phyloP scores from a whole-genome alignment of 163 green algal species.

The Trebouxiophyceae sp. region DNA sequence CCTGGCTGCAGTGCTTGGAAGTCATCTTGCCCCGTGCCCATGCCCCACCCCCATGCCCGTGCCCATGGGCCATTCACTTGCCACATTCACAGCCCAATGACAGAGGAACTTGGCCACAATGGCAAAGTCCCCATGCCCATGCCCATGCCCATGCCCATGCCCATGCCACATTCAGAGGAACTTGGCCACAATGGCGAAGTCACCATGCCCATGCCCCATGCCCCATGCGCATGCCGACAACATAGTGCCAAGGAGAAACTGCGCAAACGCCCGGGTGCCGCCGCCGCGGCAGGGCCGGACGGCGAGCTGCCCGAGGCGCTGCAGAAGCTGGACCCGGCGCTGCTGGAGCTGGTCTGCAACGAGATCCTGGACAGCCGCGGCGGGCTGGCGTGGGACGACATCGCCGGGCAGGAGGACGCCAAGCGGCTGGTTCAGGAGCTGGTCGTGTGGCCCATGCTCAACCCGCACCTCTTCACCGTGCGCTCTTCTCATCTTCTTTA shows the following conservation, averaged over 20 bases:
- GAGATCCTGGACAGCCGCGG: slow-evolving; percentile 65
- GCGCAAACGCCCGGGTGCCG: no score
- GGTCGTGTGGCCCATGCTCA: slow-evolving; percentile 96
- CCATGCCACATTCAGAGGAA: background rate
- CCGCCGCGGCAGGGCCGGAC: slow-evolving; percentile 24
- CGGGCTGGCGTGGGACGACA: slow-evolving; percentile 70
- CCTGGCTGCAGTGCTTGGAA: no score
- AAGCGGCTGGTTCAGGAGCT: slow-evolving; percentile 94
- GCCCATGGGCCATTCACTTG: no score
- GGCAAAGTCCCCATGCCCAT: background rate
- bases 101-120: background rate
- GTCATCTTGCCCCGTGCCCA: no score
- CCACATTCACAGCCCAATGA: background rate
- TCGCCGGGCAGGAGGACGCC: slow-evolving; percentile 73
- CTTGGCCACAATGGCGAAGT: background rate
- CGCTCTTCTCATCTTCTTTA: no score
- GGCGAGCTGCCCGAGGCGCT: slow-evolving; percentile 61
- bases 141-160: background rate
- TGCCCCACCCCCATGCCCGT: background rate
- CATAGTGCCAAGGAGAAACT: slow-evolving; percentile 10
- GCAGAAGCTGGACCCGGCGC: slow-evolving; percentile 59
- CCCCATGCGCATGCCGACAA: background rate
- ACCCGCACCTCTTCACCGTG: slow-evolving; percentile 91
- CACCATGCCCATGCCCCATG: background rate
- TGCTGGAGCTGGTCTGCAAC: slow-evolving; percentile 73